These are phyloP conservation scores for Sporobolus alterniflorus DNA, from an alignment of 202 grass and related monocot species.

Conservation along the genomic window DNA sequence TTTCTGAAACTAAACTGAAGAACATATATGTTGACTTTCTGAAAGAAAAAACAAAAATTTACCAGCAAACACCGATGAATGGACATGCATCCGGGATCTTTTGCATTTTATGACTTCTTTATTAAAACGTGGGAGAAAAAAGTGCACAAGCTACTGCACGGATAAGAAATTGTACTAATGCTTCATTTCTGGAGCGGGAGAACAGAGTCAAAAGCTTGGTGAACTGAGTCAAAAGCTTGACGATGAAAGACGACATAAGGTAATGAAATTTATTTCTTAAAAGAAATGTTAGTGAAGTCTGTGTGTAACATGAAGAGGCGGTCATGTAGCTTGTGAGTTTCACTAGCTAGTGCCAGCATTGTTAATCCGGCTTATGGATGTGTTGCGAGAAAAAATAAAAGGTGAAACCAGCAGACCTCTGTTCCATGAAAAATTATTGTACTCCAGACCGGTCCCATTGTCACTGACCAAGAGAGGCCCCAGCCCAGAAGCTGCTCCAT, in stretches of 20 bases:
- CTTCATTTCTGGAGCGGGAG: neutral
- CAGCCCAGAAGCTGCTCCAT: constrained; percentile 77
- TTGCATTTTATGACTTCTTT: neutral
- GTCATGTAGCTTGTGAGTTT: neutral
- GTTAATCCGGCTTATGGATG: neutral
- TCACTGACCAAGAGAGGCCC: constrained; percentile 72
- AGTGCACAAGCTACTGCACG: neutral
- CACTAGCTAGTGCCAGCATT: neutral
- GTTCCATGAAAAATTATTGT: constrained; percentile 85
- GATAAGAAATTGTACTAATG: no score
- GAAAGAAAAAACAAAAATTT: neutral
- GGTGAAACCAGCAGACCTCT: constrained; percentile 37
- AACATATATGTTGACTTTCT: no score
- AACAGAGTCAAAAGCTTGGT: no score
- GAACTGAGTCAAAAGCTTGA: neutral
- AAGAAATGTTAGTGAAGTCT: neutral
- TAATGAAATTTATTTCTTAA: neutral
- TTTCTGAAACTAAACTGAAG: neutral
- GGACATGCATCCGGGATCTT: neutral
- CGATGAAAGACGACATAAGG: neutral
- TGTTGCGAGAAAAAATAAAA: neutral
- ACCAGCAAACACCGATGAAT: neutral
- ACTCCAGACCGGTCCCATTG: constrained; percentile 66
- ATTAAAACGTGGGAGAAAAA: neutral
- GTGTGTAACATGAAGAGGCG: neutral